Evolutionary conservation across 1,284 basidiomycete genomes (phyloP).

Genomic region (Naganishia sp.): DNA sequence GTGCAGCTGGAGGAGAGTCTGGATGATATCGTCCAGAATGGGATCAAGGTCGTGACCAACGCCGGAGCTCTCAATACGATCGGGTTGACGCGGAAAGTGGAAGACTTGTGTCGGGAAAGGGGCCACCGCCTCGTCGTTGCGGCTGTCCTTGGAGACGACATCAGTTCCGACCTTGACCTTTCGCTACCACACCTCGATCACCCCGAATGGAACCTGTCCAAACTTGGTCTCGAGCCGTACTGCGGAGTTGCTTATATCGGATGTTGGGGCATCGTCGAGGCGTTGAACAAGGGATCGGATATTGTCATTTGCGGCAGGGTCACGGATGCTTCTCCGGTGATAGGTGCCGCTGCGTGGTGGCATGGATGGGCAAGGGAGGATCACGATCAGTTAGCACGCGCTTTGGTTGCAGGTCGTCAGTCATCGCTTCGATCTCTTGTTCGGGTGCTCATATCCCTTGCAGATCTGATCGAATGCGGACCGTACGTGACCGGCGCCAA

Average conservation of each 20-base stretch:
- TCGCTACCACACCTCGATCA: conserved; percentile 24
- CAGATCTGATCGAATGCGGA: conserved; percentile 34
- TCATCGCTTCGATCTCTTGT: conserved; percentile 8
- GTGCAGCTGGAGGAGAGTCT: conserved; percentile 33
- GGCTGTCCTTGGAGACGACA: conserved; percentile 19
- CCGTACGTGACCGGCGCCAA: conserved; percentile 42
- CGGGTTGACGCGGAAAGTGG: conserved; percentile 32
- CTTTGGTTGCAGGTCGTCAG: conserved; percentile 37
- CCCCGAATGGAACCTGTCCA: conserved; percentile 23
- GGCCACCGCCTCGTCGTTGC: conserved; percentile 13
- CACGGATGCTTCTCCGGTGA: conserved; percentile 39
- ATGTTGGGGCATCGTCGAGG: conserved; percentile 34
- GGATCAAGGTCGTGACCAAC: conserved; percentile 36
- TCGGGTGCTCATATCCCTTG: neutral
- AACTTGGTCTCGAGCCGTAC: conserved; percentile 28
- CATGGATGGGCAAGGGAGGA: conserved; percentile 37
- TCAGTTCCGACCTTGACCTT: conserved; percentile 5
- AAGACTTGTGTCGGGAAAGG: conserved; percentile 18
- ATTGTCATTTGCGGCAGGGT: conserved; percentile 41
- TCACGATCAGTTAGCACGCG: conserved; percentile 37
- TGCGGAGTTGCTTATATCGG: conserved; percentile 30
- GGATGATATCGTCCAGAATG: conserved; percentile 30
- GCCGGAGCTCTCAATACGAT: conserved; percentile 37
- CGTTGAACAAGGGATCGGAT: conserved; percentile 37
- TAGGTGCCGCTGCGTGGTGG: conserved; percentile 38